These are phyloP conservation scores for Paecilomyces fulvus DNA, from an alignment of 2,329 filamentous ascomycete species.

Conservation along the genomic window DNA sequence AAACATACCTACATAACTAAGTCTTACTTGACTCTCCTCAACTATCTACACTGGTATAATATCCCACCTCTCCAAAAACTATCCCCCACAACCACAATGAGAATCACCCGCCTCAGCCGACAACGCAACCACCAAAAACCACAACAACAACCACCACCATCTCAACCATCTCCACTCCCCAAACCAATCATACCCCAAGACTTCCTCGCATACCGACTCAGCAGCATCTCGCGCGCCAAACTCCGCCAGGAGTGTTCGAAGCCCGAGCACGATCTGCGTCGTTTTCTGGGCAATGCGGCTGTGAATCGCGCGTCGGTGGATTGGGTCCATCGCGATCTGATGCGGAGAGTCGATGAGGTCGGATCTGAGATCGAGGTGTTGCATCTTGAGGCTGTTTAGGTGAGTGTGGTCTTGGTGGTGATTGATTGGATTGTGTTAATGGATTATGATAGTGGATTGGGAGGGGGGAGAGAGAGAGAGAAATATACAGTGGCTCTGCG, in stretches of 20 bases:
- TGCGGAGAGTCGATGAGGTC: background rate
- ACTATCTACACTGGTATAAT: background rate
- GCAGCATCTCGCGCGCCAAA: background rate
- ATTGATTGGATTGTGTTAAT: background rate
- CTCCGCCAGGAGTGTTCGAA: background rate
- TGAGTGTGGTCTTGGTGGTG: background rate
- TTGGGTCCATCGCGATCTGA: background rate
- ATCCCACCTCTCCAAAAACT: background rate
- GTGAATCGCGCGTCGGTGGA: background rate
- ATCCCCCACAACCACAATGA: background rate
- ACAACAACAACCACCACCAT: background rate
- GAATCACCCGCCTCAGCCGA: background rate
- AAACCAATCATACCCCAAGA: background rate
- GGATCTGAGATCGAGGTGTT: background rate
- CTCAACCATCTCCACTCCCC: background rate
- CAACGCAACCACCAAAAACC: background rate
- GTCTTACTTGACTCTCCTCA: background rate
- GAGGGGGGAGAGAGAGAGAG: no score
- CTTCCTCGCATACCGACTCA: background rate
- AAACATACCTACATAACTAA: no score
- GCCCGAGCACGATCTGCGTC: background rate
- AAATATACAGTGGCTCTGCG: no score
- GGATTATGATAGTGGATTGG: no score
- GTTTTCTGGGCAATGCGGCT: background rate
- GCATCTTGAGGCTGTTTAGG: background rate